phyloP scores from a whole-genome alignment of 129 eudicot genomes.

The Cynara cardunculus region DNA sequence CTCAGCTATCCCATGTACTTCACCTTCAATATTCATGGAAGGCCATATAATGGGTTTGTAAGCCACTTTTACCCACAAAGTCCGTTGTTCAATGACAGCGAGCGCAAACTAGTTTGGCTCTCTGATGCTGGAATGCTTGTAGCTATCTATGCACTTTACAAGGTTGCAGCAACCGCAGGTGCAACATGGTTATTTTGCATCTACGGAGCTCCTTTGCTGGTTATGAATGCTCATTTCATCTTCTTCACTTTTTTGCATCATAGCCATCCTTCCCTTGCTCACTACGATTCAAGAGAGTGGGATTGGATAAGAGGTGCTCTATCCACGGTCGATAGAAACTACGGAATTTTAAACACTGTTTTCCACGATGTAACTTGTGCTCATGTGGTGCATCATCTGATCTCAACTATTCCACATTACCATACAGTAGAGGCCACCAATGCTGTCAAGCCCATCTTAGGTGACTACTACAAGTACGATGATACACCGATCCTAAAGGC shows the following conservation, averaged over 20 bases:
- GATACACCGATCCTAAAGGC: not conserved
- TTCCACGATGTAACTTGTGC: slow-evolving; percentile 8
- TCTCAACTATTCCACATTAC: not conserved
- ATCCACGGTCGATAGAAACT: slow-evolving; percentile 17
- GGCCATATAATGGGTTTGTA: slow-evolving; percentile 39
- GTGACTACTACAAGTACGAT: not conserved
- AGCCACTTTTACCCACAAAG: slow-evolving; percentile 20
- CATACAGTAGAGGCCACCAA: not conserved
- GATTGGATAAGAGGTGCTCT: slow-evolving; percentile 21
- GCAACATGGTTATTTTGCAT: slow-evolving; percentile 41
- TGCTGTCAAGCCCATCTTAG: not conserved
- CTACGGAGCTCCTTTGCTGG: slow-evolving; percentile 45
- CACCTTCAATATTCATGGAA: slow-evolving; percentile 27
- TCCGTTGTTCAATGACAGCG: slow-evolving; percentile 44
- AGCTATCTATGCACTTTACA: slow-evolving; percentile 26
- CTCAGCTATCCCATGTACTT: slow-evolving; percentile 52
- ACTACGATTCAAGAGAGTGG: not conserved
- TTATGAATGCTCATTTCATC: slow-evolving; percentile 31
- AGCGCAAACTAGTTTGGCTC: slow-evolving; percentile 37
- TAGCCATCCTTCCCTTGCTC: not conserved
- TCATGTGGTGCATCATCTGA: not conserved
- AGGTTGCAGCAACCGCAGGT: slow-evolving; percentile 30
- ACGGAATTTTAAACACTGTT: slow-evolving; percentile 14
- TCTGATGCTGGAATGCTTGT: slow-evolving; percentile 42
- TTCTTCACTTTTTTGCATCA: not conserved